phyloP scores from a whole-genome alignment of 106 monocot genomes.

The Allium fistulosum region DNA sequence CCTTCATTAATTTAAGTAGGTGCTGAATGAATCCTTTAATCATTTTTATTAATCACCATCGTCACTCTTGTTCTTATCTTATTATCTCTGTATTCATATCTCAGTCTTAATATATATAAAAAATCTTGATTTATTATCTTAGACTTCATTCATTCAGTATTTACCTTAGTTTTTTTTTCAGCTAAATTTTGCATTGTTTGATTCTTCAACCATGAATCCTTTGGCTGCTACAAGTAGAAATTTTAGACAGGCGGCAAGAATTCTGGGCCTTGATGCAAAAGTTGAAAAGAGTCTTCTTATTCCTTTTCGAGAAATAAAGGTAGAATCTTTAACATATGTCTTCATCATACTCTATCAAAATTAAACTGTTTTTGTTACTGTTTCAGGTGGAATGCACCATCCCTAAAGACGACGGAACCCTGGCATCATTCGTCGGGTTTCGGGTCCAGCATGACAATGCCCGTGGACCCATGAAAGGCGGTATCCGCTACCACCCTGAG shows the following conservation, averaged over 20 bases:
- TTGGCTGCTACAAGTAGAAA: slow-evolving; percentile 87
- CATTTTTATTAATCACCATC: too few relatives aligned
- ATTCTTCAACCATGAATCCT: slow-evolving; percentile 50
- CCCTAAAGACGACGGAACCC: slow-evolving; percentile 79
- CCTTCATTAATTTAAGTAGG: too few relatives aligned
- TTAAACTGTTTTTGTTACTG: background rate
- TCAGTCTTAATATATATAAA: too few relatives aligned
- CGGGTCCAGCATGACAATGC: slow-evolving; percentile 97
- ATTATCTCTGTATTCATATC: too few relatives aligned
- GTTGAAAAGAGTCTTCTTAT: slow-evolving; percentile 90
- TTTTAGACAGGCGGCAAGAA: slow-evolving; percentile 67
- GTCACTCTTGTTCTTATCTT: too few relatives aligned
- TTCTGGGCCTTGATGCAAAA: slow-evolving; percentile 85
- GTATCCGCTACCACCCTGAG: slow-evolving; percentile 92
- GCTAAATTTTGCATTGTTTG: background rate
- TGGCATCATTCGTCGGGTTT: slow-evolving; percentile 83
- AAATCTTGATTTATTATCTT: too few relatives aligned
- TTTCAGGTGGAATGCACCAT: slow-evolving; percentile 92
- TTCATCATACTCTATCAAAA: background rate
- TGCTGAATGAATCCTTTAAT: too few relatives aligned
- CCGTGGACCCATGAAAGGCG: slow-evolving; percentile 94
- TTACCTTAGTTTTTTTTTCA: background rate
- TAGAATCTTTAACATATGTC: slow-evolving; percentile 8
- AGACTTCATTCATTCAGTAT: too few relatives aligned
- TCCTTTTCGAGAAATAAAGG: slow-evolving; percentile 96